A percentile compares a stretch with the other conserved stretches of the same genome.
Evolutionary conservation across 2,329 filamentous ascomycete species (phyloP).

Genomic region (Botryotinia globosa): DNA sequence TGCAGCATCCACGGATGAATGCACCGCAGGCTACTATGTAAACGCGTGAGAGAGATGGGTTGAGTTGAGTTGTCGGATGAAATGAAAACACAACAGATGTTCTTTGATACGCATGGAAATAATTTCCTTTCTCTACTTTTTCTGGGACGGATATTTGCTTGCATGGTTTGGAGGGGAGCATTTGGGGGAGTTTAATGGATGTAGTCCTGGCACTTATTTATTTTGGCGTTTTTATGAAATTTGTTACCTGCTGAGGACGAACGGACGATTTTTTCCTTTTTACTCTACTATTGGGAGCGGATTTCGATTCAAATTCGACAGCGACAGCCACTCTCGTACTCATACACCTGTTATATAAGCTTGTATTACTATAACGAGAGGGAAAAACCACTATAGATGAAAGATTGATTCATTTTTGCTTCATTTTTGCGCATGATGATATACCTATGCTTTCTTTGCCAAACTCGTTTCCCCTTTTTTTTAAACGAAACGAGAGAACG

Average conservation of each 20-base stretch:
- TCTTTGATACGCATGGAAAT: background rate
- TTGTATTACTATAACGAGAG: background rate
- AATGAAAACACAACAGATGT: background rate
- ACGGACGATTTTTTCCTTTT: background rate
- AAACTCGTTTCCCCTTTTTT: background rate
- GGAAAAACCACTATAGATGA: background rate
- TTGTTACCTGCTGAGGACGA: background rate
- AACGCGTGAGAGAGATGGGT: background rate
- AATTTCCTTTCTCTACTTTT: background rate
- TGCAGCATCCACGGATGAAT: constrained; percentile 18
- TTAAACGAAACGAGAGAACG: background rate
- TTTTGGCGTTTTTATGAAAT: constrained; percentile 14
- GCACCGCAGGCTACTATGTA: constrained; percentile 22
- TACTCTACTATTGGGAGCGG: background rate
- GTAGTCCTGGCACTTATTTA: constrained; percentile 5
- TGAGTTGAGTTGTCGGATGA: background rate
- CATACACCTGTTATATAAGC: background rate
- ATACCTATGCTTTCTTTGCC: background rate
- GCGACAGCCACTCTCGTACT: background rate
- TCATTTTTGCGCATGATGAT: background rate
- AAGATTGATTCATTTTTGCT: background rate
- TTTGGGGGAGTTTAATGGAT: constrained; percentile 19
- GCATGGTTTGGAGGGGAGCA: constrained; percentile 18
- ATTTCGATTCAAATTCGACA: background rate
- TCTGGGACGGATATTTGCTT: background rate